Conservation (phyloP, 768 basidiomycete species). For the Crepidotus variabilis region DNA sequence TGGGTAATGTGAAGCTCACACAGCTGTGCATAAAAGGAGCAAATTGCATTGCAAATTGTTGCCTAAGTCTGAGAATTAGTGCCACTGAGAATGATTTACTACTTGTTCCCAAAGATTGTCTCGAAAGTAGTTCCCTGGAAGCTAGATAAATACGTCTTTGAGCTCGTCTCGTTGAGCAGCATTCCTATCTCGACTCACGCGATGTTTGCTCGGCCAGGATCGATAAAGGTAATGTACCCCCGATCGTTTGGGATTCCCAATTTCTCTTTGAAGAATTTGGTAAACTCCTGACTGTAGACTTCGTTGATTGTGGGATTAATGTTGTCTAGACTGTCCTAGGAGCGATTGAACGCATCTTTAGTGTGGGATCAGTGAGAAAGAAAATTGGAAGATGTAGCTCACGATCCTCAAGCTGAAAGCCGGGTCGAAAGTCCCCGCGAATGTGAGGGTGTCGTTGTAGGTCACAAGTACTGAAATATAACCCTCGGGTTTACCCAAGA, state of each 20-base stretch:
- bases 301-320: conserved; percentile 44
- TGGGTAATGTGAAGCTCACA: too few species aligned
- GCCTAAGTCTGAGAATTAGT: not conserved
- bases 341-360: not conserved
- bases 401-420: conserved; percentile 60
- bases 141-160: not conserved
- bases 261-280: conserved; percentile 50
- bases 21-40: too few species aligned
- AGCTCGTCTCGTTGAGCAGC: not conserved
- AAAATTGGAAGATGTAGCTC: conserved; percentile 18
- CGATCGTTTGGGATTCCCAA: conserved; percentile 47
- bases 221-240: conserved; percentile 57
- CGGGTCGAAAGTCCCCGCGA: conserved; percentile 61
- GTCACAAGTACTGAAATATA: conserved; percentile 52
- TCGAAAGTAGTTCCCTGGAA: not conserved
- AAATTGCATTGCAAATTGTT: too few species aligned
- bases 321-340: conserved; percentile 56
- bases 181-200: conserved; percentile 33
- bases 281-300: conserved; percentile 52
- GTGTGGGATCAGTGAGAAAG: not conserved
- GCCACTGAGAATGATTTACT: not conserved
- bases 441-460: conserved; percentile 59
- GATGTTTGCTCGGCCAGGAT: conserved; percentile 47
- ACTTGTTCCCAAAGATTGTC: conserved; percentile 22
- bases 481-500: conserved; percentile 50